Evolutionary conservation across 768 basidiomycete genomes (phyloP).

Genomic region (Stropharia rugosoannulata): DNA sequence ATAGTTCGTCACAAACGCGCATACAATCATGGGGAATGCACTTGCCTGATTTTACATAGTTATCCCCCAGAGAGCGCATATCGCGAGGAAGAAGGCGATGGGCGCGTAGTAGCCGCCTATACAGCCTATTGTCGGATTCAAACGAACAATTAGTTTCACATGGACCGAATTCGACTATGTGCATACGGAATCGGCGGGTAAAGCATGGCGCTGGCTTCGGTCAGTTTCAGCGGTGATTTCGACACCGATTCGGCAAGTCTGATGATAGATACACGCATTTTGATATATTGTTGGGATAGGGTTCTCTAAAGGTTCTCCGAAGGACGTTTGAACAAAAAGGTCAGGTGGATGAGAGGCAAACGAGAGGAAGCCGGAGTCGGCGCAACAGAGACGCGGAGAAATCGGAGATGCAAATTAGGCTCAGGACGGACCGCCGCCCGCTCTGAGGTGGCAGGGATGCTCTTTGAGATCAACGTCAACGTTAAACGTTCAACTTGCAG

Average conservation of each 20-base stretch:
- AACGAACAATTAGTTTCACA: not conserved
- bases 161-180: not conserved
- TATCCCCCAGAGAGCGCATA: conserved; percentile 84
- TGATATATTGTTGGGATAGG: not conserved
- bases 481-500: too few species aligned
- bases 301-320: too few species aligned
- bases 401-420: too few species aligned
- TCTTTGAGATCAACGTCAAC: too few species aligned
- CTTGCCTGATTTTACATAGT: conserved; percentile 79
- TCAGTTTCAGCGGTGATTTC: conserved; percentile 55
- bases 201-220: conserved; percentile 63
- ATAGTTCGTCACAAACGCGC: not conserved
- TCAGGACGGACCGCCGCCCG: too few species aligned
- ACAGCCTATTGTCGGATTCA: conserved; percentile 50
- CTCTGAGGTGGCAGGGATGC: too few species aligned
- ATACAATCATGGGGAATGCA: not conserved
- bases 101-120: conserved; percentile 76
- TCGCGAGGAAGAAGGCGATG: conserved; percentile 73
- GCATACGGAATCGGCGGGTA: conserved; percentile 84
- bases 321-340: not conserved
- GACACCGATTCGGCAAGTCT: conserved; percentile 59
- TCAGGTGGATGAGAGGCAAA: too few species aligned
- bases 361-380: too few species aligned
- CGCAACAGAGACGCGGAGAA: too few species aligned
- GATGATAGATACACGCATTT: conserved; percentile 40